These are phyloP conservation scores for Dictyostelium brefeldianum DNA, from an alignment of 78 protist species.

Conservation along the genomic window DNA sequence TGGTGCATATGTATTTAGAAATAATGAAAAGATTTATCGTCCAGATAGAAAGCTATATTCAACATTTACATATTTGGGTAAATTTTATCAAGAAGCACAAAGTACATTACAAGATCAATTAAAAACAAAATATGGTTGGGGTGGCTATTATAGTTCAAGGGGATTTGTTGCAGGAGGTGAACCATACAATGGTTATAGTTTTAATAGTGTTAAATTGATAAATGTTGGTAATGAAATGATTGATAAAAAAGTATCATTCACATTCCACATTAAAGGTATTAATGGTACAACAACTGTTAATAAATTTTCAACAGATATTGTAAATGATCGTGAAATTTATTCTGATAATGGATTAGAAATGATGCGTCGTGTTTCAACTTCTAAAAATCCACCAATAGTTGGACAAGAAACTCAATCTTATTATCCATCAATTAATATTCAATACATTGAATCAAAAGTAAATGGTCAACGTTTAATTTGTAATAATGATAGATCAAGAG, in stretches of 20 bases:
- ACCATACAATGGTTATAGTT: not conserved
- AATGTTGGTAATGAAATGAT: not conserved
- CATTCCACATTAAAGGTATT: not conserved
- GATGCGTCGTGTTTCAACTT: not conserved
- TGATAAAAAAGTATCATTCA: constrained; percentile 5
- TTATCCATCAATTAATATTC: not conserved
- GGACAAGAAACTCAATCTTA: constrained; percentile 14
- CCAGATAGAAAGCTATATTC: not conserved
- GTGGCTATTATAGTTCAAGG: not conserved
- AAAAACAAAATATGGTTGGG: not conserved
- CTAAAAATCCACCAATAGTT: not conserved
- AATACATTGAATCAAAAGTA: not conserved
- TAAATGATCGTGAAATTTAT: constrained; percentile 4
- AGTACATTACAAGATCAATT: not conserved
- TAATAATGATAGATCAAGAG: constrained; percentile 41
- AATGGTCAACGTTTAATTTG: constrained; percentile 8
- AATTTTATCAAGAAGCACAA: constrained; percentile 29
- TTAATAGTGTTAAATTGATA: not conserved
- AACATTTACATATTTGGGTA: not conserved
- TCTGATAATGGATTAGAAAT: constrained; percentile 31
- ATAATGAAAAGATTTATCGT: not conserved
- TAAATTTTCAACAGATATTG: not conserved
- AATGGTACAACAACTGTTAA: not conserved
- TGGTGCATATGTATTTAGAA: constrained; percentile 33
- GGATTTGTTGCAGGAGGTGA: not conserved